Conservation (phyloP, 176 grass and related monocot genomes). For the Eleusine indica region DNA sequence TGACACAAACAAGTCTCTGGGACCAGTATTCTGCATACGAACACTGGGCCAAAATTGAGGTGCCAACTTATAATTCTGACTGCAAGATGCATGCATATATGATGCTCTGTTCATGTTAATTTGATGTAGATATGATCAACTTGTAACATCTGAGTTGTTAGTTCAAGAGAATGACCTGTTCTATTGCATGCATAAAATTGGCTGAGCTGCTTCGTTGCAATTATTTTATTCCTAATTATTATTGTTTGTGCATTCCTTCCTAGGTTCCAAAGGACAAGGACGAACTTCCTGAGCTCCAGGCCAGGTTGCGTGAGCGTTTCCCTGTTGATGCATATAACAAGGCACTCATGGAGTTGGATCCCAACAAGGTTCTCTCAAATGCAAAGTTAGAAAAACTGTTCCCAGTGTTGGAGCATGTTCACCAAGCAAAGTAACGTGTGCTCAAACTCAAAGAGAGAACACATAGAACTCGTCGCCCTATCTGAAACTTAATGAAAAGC, state of each 20-base stretch:
- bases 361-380: slow-evolving; percentile 76
- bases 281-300: slow-evolving; percentile 63
- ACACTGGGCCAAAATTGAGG: slow-evolving; percentile 99
- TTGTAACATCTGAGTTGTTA: not conserved
- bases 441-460: not conserved
- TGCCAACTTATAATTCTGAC: slow-evolving; percentile 28
- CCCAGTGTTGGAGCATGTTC: slow-evolving; percentile 38
- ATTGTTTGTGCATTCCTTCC: not conserved
- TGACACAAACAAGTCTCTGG: slow-evolving; percentile 67
- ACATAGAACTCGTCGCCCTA: not conserved
- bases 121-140: not conserved
- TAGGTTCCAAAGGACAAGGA: slow-evolving; percentile 88
- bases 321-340: slow-evolving; percentile 78
- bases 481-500: slow-evolving; percentile 10
- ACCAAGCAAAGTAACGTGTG: slow-evolving; percentile 48
- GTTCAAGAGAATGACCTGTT: not conserved
- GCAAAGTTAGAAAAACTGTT: slow-evolving; percentile 79
- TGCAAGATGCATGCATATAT: slow-evolving; percentile 6
- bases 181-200: slow-evolving; percentile 15
- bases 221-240: slow-evolving; percentile 1
- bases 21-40: slow-evolving; percentile 85
- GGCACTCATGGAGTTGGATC: slow-evolving; percentile 72
- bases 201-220: not conserved
- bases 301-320: slow-evolving; percentile 70
- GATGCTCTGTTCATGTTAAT: not conserved